A percentile compares a stretch with the other conserved stretches of the same genome.
Evolutionary conservation across 345 rosid species (phyloP).

Genomic region (Linum usitatissimum): DNA sequence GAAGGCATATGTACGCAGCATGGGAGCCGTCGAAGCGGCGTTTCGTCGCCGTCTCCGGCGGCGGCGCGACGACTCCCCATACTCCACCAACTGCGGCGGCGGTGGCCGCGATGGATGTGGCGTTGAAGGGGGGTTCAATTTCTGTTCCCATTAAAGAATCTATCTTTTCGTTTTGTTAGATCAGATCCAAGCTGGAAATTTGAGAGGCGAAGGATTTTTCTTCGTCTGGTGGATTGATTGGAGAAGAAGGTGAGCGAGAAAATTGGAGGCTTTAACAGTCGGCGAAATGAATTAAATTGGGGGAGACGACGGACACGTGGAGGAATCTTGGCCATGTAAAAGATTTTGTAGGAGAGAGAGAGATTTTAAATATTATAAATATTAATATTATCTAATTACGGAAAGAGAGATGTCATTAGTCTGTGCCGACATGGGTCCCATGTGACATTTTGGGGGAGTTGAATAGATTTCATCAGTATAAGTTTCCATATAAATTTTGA

Average conservation of each 20-base stretch:
- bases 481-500: not conserved
- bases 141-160: slow-evolving; percentile 11
- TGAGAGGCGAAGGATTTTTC: not conserved
- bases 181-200: not conserved
- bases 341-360: not conserved
- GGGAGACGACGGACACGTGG: not conserved
- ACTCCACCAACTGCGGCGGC: slow-evolving; percentile 13
- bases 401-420: not conserved
- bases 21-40: slow-evolving; percentile 29
- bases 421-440: slow-evolving; percentile 10
- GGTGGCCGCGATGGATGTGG: slow-evolving; percentile 7
- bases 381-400: not conserved
- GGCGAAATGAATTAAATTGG: not conserved
- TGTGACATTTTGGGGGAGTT: not conserved
- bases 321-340: not conserved
- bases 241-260: not conserved
- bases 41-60: slow-evolving; percentile 21
- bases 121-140: slow-evolving; percentile 7
- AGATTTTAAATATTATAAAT: not conserved
- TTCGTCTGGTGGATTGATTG: not conserved
- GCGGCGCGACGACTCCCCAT: slow-evolving; percentile 14
- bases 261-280: not conserved
- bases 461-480: not conserved
- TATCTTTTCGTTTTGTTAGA: not conserved
- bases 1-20: slow-evolving; percentile 29